These are phyloP conservation scores for Macadamia tetraphylla DNA, from an alignment of 164 flowering plant species.

Conservation along the genomic window DNA sequence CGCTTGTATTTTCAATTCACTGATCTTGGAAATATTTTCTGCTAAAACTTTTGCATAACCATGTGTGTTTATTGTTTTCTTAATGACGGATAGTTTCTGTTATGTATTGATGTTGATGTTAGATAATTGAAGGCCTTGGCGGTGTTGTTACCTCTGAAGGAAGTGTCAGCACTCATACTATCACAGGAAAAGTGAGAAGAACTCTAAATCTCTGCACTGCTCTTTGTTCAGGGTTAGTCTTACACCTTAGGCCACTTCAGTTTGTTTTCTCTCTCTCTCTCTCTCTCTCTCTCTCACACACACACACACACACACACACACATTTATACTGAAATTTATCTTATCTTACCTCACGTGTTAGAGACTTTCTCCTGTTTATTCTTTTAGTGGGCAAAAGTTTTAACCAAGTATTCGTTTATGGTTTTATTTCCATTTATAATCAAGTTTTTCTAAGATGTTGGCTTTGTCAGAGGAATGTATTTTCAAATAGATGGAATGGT, in stretches of 20 bases:
- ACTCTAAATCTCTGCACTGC: constrained; percentile 83
- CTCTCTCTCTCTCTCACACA: not conserved
- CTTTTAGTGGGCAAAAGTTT: not conserved
- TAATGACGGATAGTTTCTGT: not conserved
- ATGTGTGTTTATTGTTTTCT: not conserved
- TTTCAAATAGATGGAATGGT: not conserved
- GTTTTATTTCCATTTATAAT: not conserved
- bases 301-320: too few relatives aligned
- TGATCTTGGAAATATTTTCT: not conserved
- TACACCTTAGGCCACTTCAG: not conserved
- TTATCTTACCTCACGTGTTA: too few relatives aligned
- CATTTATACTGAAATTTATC: too few relatives aligned
- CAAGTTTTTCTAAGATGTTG: too few relatives aligned
- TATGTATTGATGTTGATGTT: constrained; percentile 14
- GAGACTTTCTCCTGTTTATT: too few relatives aligned
- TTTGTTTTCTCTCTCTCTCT: not conserved
- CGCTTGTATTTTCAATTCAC: not conserved
- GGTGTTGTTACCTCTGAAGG: constrained; percentile 65
- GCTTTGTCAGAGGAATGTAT: not conserved
- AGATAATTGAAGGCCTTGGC: constrained; percentile 78
- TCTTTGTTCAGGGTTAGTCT: constrained; percentile 79
- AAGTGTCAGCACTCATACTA: constrained; percentile 57
- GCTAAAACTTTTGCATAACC: not conserved
- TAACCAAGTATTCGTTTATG: not conserved
- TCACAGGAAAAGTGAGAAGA: constrained; percentile 72